Evolutionary conservation across 371 early-diverging fungal genomes (phyloP).

Genomic region (Actinomortierella ambigua): DNA sequence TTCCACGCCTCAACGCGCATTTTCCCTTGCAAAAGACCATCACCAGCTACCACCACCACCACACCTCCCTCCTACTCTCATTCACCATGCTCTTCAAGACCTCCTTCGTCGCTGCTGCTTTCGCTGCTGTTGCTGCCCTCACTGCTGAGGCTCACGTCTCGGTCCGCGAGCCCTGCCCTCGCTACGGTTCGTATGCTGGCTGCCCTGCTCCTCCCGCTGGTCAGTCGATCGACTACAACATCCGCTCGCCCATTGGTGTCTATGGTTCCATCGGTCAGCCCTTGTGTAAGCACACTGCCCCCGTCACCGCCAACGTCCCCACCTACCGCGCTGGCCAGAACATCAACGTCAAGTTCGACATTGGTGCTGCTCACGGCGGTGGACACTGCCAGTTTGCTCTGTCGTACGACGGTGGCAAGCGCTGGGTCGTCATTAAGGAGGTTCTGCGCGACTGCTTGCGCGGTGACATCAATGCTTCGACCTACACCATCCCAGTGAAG

Average conservation of each 20-base stretch:
- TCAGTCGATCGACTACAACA: slow-evolving; percentile 49
- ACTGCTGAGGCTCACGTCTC: slow-evolving; percentile 21
- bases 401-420: slow-evolving; percentile 60
- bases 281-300: slow-evolving; percentile 48
- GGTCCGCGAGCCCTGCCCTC: slow-evolving; percentile 17
- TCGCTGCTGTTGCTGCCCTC: too few relatives aligned
- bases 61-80: too few relatives aligned
- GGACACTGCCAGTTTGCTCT: slow-evolving; percentile 72
- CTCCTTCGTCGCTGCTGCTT: slow-evolving; percentile 25
- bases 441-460: slow-evolving; percentile 51
- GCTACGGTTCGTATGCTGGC: slow-evolving; percentile 6
- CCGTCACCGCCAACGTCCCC: slow-evolving; percentile 30
- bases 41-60: too few relatives aligned
- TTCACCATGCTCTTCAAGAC: slow-evolving; percentile 43
- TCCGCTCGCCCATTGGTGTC: slow-evolving; percentile 49
- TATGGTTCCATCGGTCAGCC: slow-evolving; percentile 12
- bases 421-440: slow-evolving; percentile 60
- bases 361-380: slow-evolving; percentile 50
- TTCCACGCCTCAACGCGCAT: too few relatives aligned
- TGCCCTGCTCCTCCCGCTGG: slow-evolving; percentile 50
- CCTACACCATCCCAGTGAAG: slow-evolving; percentile 43
- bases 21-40: too few relatives aligned
- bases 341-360: slow-evolving; percentile 45
- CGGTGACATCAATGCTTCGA: slow-evolving; percentile 7
- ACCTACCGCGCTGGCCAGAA: slow-evolving; percentile 50